Evolutionary conservation across 371 early-diverging fungal species (phyloP), one percentile per base, ranked within the genome.

Genomic region (Basidiobolus meristosporus): DNA sequence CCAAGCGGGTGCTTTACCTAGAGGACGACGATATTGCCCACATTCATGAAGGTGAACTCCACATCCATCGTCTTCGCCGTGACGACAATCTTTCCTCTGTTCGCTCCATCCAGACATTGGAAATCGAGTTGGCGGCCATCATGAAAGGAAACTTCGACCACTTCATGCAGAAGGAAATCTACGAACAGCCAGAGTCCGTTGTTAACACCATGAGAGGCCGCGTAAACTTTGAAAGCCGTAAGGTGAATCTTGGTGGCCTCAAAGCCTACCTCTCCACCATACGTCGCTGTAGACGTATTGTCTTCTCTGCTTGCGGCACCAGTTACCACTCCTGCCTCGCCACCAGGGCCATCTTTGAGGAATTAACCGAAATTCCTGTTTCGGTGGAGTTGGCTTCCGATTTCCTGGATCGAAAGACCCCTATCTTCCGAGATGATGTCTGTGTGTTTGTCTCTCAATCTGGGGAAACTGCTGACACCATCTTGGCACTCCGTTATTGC

Each of bases 91-190:
- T 89, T 10, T 69, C 89, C 29, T 44, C 63, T 38, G 78, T 87
- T 55, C 81, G 98, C 44, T 79, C 90, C 38, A 92, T 98, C 59
- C 86, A 97, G 61, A 95, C 95, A 21, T 66, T 98, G 39, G 97
- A 98, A 65, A 85, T 91, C 56, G 98, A 98, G 57, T 63, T 98
- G 38, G 93, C 90, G 22, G 82, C 86, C 45, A 97, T 98, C 65
- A 93, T 93, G 93, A 98, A 98, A 75, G 98, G 95, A 31, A 70
- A 70, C 36, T 99, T 93, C 52, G 86, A 87, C 43, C 98, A 97
- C 70, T 98, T 96, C 59, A 99, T 98, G 99, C 82, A 91, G 54
- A 99, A 99, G 75, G 99, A 99, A 68, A 99, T 99, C 47, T 96
- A 82, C 56, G 99, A 99, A 64, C 99, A 99, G 68, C 90, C 93